Evolutionary conservation across 208 protist species (phyloP).

Genomic region (Acanthamoeba royreba): DNA sequence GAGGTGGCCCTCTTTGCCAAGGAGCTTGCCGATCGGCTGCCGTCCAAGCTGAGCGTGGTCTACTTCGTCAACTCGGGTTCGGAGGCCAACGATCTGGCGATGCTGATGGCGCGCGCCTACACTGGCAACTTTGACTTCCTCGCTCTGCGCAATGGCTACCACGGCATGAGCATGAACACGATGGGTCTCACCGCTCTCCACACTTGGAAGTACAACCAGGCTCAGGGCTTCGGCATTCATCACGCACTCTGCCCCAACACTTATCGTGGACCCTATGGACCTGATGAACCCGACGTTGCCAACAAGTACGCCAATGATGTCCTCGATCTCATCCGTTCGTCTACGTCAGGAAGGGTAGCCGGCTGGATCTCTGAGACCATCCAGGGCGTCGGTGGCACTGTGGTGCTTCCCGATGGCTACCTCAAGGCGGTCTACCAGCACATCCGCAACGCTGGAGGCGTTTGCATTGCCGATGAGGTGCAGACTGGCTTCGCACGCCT

Average conservation of each 20-base stretch:
- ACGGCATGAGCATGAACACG: conserved; percentile 70
- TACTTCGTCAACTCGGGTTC: conserved; percentile 86
- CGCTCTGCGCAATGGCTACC: conserved; percentile 74
- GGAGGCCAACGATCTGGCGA: conserved; percentile 85
- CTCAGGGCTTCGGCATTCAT: conserved; percentile 55
- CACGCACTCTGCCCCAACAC: conserved; percentile 52
- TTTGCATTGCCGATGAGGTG: conserved; percentile 84
- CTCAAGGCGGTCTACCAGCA: conserved; percentile 63
- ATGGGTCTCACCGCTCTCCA: conserved; percentile 60
- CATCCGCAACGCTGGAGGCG: conserved; percentile 70
- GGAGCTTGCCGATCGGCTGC: conserved; percentile 63
- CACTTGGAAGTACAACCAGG: conserved; percentile 68
- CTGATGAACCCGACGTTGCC: conserved; percentile 47
- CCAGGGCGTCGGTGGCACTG: conserved; percentile 68
- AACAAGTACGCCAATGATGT: conserved; percentile 61
- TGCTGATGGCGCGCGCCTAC: conserved; percentile 69
- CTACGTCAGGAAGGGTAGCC: conserved; percentile 28
- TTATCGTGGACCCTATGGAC: conserved; percentile 56
- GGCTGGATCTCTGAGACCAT: conserved; percentile 30
- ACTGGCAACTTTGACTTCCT: conserved; percentile 66
- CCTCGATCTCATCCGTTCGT: conserved; percentile 48
- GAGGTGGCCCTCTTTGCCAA: conserved; percentile 60
- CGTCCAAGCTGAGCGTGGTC: conserved; percentile 48
- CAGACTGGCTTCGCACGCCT: conserved; percentile 81
- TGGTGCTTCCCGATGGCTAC: conserved; percentile 75